A percentile compares a stretch with the other conserved stretches of the same genome.
Conservation (phyloP, 2,329 filamentous ascomycete species). For the Ilyonectria mors-panacis region DNA sequence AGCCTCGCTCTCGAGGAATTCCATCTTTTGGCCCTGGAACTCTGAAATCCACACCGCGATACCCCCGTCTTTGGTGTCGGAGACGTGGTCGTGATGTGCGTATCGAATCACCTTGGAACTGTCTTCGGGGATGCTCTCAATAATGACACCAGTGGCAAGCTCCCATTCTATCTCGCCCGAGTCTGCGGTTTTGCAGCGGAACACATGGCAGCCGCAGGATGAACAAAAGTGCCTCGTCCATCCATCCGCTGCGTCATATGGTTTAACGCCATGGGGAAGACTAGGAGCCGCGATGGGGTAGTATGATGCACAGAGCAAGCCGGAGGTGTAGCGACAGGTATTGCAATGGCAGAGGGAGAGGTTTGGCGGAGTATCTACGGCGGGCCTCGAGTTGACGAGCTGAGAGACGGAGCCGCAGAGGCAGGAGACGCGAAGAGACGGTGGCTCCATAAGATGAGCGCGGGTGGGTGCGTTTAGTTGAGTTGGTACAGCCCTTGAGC, state of each 20-base stretch:
- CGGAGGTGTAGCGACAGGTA: conserved; percentile 51
- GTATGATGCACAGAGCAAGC: conserved; percentile 58
- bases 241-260: conserved; percentile 8
- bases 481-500: neutral
- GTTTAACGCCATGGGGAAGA: conserved; percentile 29
- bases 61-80: conserved; percentile 56
- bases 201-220: conserved; percentile 60
- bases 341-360: conserved; percentile 53
- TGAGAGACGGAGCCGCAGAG: conserved; percentile 28
- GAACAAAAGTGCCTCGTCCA: conserved; percentile 56
- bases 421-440: conserved; percentile 28
- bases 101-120: neutral
- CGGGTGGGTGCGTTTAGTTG: neutral
- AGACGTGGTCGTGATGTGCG: conserved; percentile 44
- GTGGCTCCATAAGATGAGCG: conserved; percentile 1
- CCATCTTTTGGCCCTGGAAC: conserved; percentile 1
- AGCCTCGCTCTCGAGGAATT: neutral
- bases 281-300: conserved; percentile 44
- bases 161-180: conserved; percentile 45
- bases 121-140: conserved; percentile 23
- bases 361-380: neutral
- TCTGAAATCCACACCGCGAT: conserved; percentile 49
- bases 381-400: conserved; percentile 9
- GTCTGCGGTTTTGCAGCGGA: conserved; percentile 39
- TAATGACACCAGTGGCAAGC: conserved; percentile 56